A percentile compares a stretch with the other conserved stretches of the same genome.
Conservation (phyloP, 768 basidiomycete genomes). For the Clavaria fumosa region DNA sequence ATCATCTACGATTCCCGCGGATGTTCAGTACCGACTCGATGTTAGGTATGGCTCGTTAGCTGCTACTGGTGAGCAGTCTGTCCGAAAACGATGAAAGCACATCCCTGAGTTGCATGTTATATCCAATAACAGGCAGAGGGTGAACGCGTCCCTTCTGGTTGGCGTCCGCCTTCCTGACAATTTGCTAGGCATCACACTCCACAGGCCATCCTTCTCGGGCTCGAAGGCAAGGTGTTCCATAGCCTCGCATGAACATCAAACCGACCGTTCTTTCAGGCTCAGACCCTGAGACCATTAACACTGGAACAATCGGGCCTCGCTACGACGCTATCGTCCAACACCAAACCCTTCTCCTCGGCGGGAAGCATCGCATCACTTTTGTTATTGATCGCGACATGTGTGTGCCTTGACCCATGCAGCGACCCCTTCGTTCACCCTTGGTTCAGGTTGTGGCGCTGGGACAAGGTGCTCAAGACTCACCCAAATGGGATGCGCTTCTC, state of each 20-base stretch:
- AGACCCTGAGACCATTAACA: constrained; percentile 89
- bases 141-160: constrained; percentile 18
- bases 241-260: constrained; percentile 7
- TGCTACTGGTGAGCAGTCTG: constrained; percentile 51
- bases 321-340: constrained; percentile 53
- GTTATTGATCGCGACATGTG: constrained; percentile 88
- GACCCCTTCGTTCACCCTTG: too few relatives aligned
- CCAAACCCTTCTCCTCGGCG: constrained; percentile 55
- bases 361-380: constrained; percentile 62
- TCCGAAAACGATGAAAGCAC: too few relatives aligned
- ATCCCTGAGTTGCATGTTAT: constrained; percentile 4
- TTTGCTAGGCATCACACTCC: constrained; percentile 63
- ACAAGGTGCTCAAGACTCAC: constrained; percentile 76
- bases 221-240: constrained; percentile 40
- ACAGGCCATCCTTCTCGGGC: constrained; percentile 69
- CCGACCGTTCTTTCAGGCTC: constrained; percentile 29
- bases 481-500: constrained; percentile 92
- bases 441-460: constrained; percentile 85
- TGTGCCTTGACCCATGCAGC: too few relatives aligned
- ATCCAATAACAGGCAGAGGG: constrained; percentile 50
- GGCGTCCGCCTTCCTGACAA: constrained; percentile 3
- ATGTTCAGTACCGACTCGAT: constrained; percentile 4
- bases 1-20: background rate
- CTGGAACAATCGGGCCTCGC: constrained; percentile 64
- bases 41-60: constrained; percentile 80